Evolutionary conservation across 306 rosid species (phyloP).

Genomic region (Casuarina equisetifolia): DNA sequence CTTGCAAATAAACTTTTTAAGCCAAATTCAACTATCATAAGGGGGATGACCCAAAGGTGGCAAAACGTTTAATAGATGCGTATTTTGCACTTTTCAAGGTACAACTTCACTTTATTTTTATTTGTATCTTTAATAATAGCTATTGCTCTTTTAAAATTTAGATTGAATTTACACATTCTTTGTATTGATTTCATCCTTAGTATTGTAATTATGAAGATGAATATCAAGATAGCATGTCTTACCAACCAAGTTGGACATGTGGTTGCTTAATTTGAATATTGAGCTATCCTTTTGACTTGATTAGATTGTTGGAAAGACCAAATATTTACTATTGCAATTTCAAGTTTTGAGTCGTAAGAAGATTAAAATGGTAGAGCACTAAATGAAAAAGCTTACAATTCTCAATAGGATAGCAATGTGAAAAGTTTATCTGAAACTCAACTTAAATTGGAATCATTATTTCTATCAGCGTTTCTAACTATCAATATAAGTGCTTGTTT

Average conservation of each 20-base stretch:
- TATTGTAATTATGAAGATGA: not conserved
- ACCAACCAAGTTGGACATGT: not conserved
- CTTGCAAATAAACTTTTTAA: constrained; percentile 79
- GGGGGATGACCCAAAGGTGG: constrained; percentile 94
- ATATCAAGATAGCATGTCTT: not conserved
- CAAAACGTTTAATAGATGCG: constrained; percentile 84
- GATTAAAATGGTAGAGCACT: constrained; percentile 44
- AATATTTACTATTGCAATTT: constrained; percentile 24
- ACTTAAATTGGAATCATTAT: constrained; percentile 78
- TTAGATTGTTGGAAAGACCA: not conserved
- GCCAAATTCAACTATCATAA: constrained; percentile 75
- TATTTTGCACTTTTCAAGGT: constrained; percentile 97
- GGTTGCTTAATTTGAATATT: not conserved
- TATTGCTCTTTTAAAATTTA: not conserved
- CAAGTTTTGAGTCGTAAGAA: constrained; percentile 69
- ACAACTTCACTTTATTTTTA: constrained; percentile 1
- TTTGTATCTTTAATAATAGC: not conserved
- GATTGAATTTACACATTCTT: not conserved
- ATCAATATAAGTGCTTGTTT: constrained; percentile 35
- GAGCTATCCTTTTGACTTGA: not conserved
- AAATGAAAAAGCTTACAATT: constrained; percentile 18
- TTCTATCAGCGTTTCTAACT: constrained; percentile 76
- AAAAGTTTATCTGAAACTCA: constrained; percentile 50
- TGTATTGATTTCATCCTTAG: not conserved
- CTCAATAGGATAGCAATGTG: constrained; percentile 34